Conservation (phyloP, 2,329 filamentous ascomycete species). For the Scleromitrula shiraiana region DNA sequence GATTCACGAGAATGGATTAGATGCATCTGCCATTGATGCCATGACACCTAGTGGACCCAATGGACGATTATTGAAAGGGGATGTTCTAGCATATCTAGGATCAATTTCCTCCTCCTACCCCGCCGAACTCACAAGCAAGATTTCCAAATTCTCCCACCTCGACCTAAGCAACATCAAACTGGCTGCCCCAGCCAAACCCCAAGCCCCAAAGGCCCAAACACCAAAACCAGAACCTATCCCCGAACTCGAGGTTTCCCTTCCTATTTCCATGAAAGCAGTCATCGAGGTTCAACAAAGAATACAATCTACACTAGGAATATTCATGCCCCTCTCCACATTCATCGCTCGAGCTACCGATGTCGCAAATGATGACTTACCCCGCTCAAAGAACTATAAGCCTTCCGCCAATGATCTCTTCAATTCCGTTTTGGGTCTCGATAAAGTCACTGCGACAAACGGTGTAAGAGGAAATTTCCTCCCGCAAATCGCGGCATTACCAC, state of each 20-base stretch:
- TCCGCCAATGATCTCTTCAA: slow-evolving; percentile 82
- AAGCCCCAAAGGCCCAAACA: slow-evolving; percentile 34
- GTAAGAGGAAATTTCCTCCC: slow-evolving; percentile 62
- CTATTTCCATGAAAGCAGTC: slow-evolving; percentile 72
- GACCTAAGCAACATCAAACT: slow-evolving; percentile 91
- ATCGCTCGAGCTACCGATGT: slow-evolving; percentile 76
- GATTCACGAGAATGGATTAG: slow-evolving; percentile 69
- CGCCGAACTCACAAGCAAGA: slow-evolving; percentile 58
- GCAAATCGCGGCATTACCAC: slow-evolving; percentile 45
- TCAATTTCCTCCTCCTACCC: slow-evolving; percentile 66
- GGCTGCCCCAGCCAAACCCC: slow-evolving; percentile 30
- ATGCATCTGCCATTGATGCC: slow-evolving; percentile 65
- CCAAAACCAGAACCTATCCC: slow-evolving; percentile 35
- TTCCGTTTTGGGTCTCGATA: slow-evolving; percentile 67
- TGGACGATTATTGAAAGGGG: slow-evolving; percentile 87
- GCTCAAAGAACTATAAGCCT: slow-evolving; percentile 53
- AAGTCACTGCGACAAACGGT: slow-evolving; percentile 40
- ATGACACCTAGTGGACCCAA: slow-evolving; percentile 84
- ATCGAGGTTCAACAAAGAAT: slow-evolving; percentile 75
- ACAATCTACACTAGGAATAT: slow-evolving; percentile 67
- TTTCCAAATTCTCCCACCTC: slow-evolving; percentile 71
- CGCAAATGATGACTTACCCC: slow-evolving; percentile 80
- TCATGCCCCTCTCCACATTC: slow-evolving; percentile 78
- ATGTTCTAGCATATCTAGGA: slow-evolving; percentile 85
- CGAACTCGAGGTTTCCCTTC: slow-evolving; percentile 56